These are phyloP conservation scores for Pseudocercospora fijiensis DNA, from an alignment of 2,329 filamentous ascomycete genomes.

Conservation along the genomic window DNA sequence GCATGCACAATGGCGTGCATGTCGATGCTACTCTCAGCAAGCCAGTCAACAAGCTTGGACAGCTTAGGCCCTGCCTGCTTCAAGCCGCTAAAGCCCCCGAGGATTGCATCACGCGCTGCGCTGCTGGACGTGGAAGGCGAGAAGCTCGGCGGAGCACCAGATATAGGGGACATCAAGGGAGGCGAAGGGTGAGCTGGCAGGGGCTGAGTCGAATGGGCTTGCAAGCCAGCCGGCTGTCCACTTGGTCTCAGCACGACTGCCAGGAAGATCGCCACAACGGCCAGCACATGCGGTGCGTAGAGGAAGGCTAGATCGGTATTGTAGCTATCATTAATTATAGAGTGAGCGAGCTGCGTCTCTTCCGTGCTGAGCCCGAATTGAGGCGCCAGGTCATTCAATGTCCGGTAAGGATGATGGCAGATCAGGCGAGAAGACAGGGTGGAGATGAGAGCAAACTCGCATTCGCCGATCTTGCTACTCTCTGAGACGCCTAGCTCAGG, in stretches of 20 bases:
- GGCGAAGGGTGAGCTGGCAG: conserved; percentile 16
- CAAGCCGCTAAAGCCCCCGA: conserved; percentile 34
- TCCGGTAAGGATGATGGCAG: conserved; percentile 86
- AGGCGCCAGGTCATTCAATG: conserved; percentile 67
- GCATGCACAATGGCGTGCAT: conserved; percentile 83
- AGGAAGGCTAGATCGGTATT: conserved; percentile 87
- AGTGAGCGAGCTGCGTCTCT: conserved; percentile 74
- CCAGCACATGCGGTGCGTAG: conserved; percentile 81
- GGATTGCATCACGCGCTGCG: conserved; percentile 40
- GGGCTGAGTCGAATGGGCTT: conserved; percentile 41
- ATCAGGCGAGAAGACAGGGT: conserved; percentile 90
- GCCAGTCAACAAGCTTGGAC: conserved; percentile 67
- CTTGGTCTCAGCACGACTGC: conserved; percentile 77
- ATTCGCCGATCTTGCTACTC: conserved; percentile 83
- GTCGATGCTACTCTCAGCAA: conserved; percentile 82
- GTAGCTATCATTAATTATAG: conserved; percentile 87
- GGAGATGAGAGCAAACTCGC: conserved; percentile 88
- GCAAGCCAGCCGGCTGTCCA: conserved; percentile 47
- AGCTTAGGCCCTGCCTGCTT: conserved; percentile 41
- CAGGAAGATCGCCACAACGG: conserved; percentile 81
- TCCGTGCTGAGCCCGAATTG: conserved; percentile 73
- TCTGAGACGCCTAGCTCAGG: conserved; percentile 74
- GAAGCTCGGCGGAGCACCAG: conserved; percentile 19
- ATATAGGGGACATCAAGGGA: conserved; percentile 30
- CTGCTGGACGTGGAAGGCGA: conserved; percentile 25